Conservation (phyloP, 768 basidiomycete genomes). For the Lactarius hengduanensis region DNA sequence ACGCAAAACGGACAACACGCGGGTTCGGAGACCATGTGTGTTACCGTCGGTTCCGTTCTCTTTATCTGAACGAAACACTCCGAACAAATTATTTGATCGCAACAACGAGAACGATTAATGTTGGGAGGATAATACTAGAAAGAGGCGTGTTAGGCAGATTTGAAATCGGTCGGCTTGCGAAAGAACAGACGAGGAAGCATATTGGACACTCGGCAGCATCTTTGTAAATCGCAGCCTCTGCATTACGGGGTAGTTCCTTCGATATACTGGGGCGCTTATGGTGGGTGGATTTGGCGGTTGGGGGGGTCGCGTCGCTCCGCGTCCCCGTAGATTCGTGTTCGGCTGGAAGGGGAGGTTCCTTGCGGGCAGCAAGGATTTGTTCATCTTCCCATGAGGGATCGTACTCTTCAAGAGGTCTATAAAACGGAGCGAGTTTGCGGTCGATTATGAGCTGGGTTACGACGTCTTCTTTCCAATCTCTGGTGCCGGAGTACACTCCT, state of each 20-base stretch:
- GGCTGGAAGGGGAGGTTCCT: slow-evolving; percentile 52
- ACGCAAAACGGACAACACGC: slow-evolving; percentile 98
- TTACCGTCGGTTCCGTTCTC: slow-evolving; percentile 89
- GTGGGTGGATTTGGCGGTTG: slow-evolving; percentile 41
- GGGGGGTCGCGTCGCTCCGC: slow-evolving; percentile 44
- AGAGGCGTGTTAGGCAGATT: slow-evolving; percentile 20
- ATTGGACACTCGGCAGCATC: slow-evolving; percentile 95
- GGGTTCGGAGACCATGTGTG: slow-evolving; percentile 94
- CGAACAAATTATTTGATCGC: slow-evolving; percentile 97
- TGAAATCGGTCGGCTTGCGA: slow-evolving; percentile 20
- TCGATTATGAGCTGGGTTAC: slow-evolving; percentile 88
- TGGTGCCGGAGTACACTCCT: slow-evolving; percentile 79
- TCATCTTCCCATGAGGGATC: slow-evolving; percentile 87
- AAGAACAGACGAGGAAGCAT: slow-evolving; percentile 82
- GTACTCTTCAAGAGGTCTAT: slow-evolving; percentile 93
- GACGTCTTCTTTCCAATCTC: slow-evolving; percentile 87
- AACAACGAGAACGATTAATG: slow-evolving; percentile 96
- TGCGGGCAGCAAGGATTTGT: slow-evolving; percentile 78
- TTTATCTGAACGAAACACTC: slow-evolving; percentile 99
- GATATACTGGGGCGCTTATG: slow-evolving; percentile 53
- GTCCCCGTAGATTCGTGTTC: slow-evolving; percentile 42
- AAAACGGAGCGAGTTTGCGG: slow-evolving; percentile 91
- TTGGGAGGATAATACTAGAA: slow-evolving; percentile 92
- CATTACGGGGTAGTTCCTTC: slow-evolving; percentile 63
- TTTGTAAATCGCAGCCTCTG: slow-evolving; percentile 80